Evolutionary conservation across 306 rosid genomes (phyloP).

Genomic region (Dalbergia cochinchinensis): DNA sequence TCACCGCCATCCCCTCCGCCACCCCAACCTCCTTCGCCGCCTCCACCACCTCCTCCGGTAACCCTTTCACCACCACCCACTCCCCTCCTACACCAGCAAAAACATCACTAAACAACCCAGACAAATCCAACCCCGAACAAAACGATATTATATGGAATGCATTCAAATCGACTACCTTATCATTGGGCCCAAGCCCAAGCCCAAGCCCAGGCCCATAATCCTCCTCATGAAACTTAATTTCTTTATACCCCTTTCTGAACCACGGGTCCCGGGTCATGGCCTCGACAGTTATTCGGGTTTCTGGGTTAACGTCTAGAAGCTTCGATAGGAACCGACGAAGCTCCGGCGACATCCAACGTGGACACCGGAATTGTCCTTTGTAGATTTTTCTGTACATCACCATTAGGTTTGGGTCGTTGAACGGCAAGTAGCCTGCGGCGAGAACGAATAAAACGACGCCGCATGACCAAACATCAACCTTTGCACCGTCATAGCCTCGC

Average conservation of each 20-base stretch:
- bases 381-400: slow-evolving; percentile 55
- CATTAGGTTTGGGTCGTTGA: slow-evolving; percentile 59
- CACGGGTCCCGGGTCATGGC: slow-evolving; percentile 56
- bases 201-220: neutral
- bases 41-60: slow-evolving; percentile 47
- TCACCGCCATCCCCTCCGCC: slow-evolving; percentile 47
- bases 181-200: too few species aligned
- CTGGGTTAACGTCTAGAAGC: slow-evolving; percentile 53
- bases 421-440: slow-evolving; percentile 53
- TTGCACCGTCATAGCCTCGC: slow-evolving; percentile 58
- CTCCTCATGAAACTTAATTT: slow-evolving; percentile 42
- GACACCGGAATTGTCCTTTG: slow-evolving; percentile 58
- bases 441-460: slow-evolving; percentile 58
- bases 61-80: slow-evolving; percentile 31
- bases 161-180: slow-evolving; percentile 41
- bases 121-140: slow-evolving; percentile 54
- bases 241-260: slow-evolving; percentile 51
- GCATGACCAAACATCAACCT: slow-evolving; percentile 61
- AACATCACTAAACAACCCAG: slow-evolving; percentile 43
- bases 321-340: slow-evolving; percentile 43
- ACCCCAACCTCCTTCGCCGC: slow-evolving; percentile 40
- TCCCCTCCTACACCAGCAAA: slow-evolving; percentile 10
- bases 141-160: slow-evolving; percentile 55
- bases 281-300: slow-evolving; percentile 53
- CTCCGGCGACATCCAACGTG: slow-evolving; percentile 58